Percentiles rank a stretch among this genome's conserved stretches.
These are phyloP conservation scores for Aspergillus biplanus DNA, from an alignment of 495 filamentous ascomycete genomes.

Conservation along the genomic window DNA sequence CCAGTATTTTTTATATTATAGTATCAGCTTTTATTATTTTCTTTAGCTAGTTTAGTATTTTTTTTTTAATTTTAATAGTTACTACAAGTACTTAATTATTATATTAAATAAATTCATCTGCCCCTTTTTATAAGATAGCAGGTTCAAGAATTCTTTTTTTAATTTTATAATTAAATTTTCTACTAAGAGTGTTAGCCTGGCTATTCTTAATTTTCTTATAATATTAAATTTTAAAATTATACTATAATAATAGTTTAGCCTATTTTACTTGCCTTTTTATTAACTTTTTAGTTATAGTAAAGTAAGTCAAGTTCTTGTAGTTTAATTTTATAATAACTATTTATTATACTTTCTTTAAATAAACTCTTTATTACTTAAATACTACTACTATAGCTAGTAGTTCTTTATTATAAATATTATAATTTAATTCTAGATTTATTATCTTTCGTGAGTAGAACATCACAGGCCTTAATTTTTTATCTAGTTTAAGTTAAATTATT, in stretches of 20 bases:
- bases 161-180: too few relatives aligned
- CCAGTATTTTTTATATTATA: neutral
- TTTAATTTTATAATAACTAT: too few relatives aligned
- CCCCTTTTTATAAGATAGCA: neutral
- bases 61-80: neutral
- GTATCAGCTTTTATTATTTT: neutral
- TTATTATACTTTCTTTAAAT: slow-evolving; percentile 5
- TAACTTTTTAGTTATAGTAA: slow-evolving; percentile 29
- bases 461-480: slow-evolving; percentile 1
- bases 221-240: neutral
- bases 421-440: slow-evolving; percentile 1
- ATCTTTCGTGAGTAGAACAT: slow-evolving; percentile 9
- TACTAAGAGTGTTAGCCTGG: neutral
- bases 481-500: neutral
- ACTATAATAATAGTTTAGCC: neutral
- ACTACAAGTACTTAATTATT: slow-evolving; percentile 3
- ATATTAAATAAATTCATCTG: neutral
- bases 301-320: too few relatives aligned
- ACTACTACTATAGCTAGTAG: slow-evolving; percentile 11
- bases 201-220: neutral
- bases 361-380: slow-evolving; percentile 16
- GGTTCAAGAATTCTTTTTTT: neutral
- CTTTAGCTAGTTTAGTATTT: neutral
- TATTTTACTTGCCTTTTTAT: neutral
- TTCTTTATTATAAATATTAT: slow-evolving; percentile 10